Evolutionary conservation across 1,284 basidiomycete species (phyloP), one percentile per base, ranked within the genome.

Genomic region (Tilletia indica): DNA sequence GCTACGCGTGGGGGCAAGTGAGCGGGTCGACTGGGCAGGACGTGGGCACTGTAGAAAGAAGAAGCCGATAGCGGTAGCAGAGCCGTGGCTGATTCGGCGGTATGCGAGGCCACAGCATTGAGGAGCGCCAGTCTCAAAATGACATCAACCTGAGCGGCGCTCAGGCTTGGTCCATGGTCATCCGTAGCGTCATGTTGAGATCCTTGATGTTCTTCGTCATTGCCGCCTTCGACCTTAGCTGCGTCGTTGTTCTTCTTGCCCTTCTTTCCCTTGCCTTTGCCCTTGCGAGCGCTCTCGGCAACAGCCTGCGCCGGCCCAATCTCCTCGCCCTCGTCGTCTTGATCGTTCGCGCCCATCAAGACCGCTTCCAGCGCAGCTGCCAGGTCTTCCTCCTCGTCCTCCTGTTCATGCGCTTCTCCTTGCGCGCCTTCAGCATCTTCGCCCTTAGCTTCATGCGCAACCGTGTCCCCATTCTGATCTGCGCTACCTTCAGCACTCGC

Each of bases 361-460:
- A 54, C 51, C 6, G 51, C 51, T 25, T 54, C 51, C 2, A 54
- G 51, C n/a, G 51, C 51, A n/a, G 51, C 51, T 54, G 51, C 51
- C 12, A 54, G 51, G 4, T 54, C 51, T 54, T 54, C 51, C 51
- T 54, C 51, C 51, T 54, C 51, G 19, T 54, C 51, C 51, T 54
- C 51, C 14, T 14, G 9, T 45, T 45, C 42, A 14, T 45, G 6
- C 9, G 3, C 14, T 45, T 14, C 42, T 45, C 14, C 42, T 1
- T 45, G 6, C 9, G 42, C 14, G 42, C 6, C 42, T 14, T 14
- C 42, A 54, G 51, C 51, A 54, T 8, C 2, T 54, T 54, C 51
- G 16, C 21, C 4, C 51, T 19, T 8, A n/a, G 51, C 21, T 6
- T 2, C 21, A 6, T 11, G 11, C 16, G 51, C 19, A 19, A 1